Evolutionary conservation across 2,329 filamentous ascomycete species (phyloP).

Genomic region (Nakataea oryzae): DNA sequence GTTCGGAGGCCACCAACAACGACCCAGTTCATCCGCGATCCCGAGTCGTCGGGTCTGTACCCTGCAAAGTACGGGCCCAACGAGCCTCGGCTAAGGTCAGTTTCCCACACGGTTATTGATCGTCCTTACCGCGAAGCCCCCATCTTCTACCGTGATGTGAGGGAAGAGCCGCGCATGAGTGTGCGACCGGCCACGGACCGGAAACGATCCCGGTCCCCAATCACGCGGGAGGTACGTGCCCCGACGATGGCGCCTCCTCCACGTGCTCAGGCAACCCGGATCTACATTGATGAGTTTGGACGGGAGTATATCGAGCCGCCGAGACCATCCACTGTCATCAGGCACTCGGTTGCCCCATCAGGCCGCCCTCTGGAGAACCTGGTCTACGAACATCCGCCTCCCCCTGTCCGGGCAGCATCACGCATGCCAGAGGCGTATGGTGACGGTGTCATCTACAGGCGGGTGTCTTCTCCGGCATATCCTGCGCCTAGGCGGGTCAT

Average conservation of each 20-base stretch:
- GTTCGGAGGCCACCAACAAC: conserved; percentile 1
- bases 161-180: conserved; percentile 32
- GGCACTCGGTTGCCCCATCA: conserved; percentile 44
- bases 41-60: conserved; percentile 25
- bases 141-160: conserved; percentile 32
- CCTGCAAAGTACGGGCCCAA: conserved; percentile 24
- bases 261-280: conserved; percentile 47
- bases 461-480: conserved; percentile 34
- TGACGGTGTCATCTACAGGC: conserved; percentile 36
- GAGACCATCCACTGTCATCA: conserved; percentile 23
- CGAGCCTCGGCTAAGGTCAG: conserved; percentile 26
- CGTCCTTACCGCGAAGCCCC: conserved; percentile 28
- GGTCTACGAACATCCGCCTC: conserved; percentile 54
- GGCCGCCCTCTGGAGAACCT: conserved; percentile 14
- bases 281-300: conserved; percentile 75
- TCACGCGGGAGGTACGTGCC: conserved; percentile 30
- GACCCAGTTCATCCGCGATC: conserved; percentile 23
- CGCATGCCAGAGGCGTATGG: conserved; percentile 41
- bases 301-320: conserved; percentile 61
- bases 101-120: conserved; percentile 30
- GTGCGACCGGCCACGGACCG: conserved; percentile 37
- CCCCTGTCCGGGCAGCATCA: conserved; percentile 34
- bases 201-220: conserved; percentile 36
- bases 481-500: conserved; percentile 44
- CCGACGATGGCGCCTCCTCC: conserved; percentile 37